Percentiles rank a stretch among this genome's conserved stretches.
These are phyloP conservation scores for Aspergillus eucalypticola DNA, from an alignment of 2,329 filamentous ascomycete genomes.

Conservation along the genomic window DNA sequence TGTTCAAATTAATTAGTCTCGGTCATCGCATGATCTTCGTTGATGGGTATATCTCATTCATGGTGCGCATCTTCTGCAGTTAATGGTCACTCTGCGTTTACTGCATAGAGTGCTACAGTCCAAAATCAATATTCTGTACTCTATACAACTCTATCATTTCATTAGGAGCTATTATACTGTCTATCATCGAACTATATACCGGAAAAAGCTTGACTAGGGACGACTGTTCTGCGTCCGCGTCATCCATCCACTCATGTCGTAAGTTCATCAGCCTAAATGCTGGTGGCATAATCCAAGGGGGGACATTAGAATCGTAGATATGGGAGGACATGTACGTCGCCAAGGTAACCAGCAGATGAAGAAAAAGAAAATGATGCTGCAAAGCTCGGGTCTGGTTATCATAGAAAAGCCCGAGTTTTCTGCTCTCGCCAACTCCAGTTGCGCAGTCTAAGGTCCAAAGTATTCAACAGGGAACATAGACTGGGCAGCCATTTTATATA, in stretches of 20 bases:
- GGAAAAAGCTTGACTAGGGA: constrained; percentile 3
- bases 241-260: constrained; percentile 19
- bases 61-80: no score
- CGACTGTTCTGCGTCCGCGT: constrained; percentile 10
- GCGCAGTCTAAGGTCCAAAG: neutral
- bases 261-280: constrained; percentile 18
- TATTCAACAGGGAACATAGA: neutral
- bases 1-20: no score
- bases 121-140: no score
- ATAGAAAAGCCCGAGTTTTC: neutral
- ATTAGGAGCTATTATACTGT: constrained; percentile 17
- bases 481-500: neutral
- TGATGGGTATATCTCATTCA: no score
- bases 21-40: no score
- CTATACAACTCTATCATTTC: neutral
- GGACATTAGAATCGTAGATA: constrained; percentile 18
- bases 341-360: neutral
- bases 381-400: neutral
- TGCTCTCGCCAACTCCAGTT: neutral
- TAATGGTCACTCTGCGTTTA: no score
- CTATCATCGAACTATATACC: constrained; percentile 20
- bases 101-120: no score
- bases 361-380: neutral
- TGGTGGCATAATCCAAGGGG: constrained; percentile 16
- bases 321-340: constrained; percentile 6